Evolutionary conservation across 2,329 filamentous ascomycete species (phyloP).

Genomic region (Sporothrix globosa): DNA sequence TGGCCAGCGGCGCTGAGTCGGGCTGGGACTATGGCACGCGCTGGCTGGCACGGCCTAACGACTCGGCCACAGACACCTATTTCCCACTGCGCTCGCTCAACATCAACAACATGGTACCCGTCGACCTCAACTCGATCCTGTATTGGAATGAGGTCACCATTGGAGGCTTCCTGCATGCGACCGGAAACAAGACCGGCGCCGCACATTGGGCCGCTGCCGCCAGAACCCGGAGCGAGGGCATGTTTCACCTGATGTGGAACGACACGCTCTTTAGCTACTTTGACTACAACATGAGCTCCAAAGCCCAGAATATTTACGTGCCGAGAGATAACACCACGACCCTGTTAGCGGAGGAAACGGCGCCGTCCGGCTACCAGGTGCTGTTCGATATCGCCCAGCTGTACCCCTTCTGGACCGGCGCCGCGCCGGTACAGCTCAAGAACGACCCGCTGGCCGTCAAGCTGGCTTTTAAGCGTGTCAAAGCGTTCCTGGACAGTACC

Average conservation of each 20-base stretch:
- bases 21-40: slow-evolving; percentile 67
- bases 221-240: slow-evolving; percentile 59
- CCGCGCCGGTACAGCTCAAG: slow-evolving; percentile 60
- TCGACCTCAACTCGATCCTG: slow-evolving; percentile 70
- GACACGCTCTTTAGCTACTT: slow-evolving; percentile 65
- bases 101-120: slow-evolving; percentile 60
- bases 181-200: slow-evolving; percentile 56
- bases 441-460: slow-evolving; percentile 62
- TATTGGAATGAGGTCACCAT: slow-evolving; percentile 68
- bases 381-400: slow-evolving; percentile 63
- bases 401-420: slow-evolving; percentile 71
- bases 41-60: slow-evolving; percentile 60
- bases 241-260: slow-evolving; percentile 68
- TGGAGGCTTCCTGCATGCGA: slow-evolving; percentile 55
- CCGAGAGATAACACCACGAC: slow-evolving; percentile 53
- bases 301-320: slow-evolving; percentile 58
- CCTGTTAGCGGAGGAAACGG: slow-evolving; percentile 48
- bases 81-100: slow-evolving; percentile 69
- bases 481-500: slow-evolving; percentile 54
- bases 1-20: slow-evolving; percentile 67
- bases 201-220: slow-evolving; percentile 55
- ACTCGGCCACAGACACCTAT: slow-evolving; percentile 62
- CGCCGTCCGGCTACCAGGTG: slow-evolving; percentile 60
- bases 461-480: slow-evolving; percentile 58
- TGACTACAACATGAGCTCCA: slow-evolving; percentile 68